Evolutionary conservation across 768 basidiomycete species (phyloP), one percentile per base, ranked within the genome.

Genomic region (Harrya chromipes): DNA sequence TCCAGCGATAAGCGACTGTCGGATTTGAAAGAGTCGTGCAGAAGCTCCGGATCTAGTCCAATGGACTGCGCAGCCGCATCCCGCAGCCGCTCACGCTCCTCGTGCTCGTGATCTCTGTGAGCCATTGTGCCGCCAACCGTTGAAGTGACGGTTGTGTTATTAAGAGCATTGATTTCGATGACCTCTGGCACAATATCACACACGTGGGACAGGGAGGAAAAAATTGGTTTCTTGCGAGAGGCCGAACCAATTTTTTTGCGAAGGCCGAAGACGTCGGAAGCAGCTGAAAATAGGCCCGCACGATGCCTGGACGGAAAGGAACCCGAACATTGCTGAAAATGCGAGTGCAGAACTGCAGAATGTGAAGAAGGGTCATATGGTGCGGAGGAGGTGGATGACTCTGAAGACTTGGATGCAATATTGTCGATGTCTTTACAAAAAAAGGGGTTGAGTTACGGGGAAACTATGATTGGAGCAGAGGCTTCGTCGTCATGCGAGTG

Each of bases 31-130:
- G 68, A 55, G 29, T 69, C 64, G 21, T 77, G 74, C n/a, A 76
- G 60, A 38, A 81, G 71, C 29, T 75, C 76, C 10, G 80, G 77
- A 47, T 73, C 77, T 27, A 90, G 72, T 6, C 89, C 89, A 40
- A 91, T 82, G 12, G 84, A 80, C 59, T 87, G 83, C 0, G 88
- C 89, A 16, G 89, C 89, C 34, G 79, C 82, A 47, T 85, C 84
- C 27, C 87, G 73, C 27, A 91, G 69, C n/a, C 86, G 79, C 54
- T 85, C 80, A 10, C 89, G 79, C 58, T 90, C 88, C 60, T 84
- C 83, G 41, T 79, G 74, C 58, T 90, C 88, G 39, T 73, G 77
- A 54, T 86, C 81, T 40, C 13, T 54, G 45, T 61, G 57, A 3
- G 61, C 24, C 8, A 42, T 47, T 17, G 60, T 36, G 4, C 73